Evolutionary conservation across 2,329 filamentous ascomycete species (phyloP).

Genomic region (Paecilomyces fulvus): DNA sequence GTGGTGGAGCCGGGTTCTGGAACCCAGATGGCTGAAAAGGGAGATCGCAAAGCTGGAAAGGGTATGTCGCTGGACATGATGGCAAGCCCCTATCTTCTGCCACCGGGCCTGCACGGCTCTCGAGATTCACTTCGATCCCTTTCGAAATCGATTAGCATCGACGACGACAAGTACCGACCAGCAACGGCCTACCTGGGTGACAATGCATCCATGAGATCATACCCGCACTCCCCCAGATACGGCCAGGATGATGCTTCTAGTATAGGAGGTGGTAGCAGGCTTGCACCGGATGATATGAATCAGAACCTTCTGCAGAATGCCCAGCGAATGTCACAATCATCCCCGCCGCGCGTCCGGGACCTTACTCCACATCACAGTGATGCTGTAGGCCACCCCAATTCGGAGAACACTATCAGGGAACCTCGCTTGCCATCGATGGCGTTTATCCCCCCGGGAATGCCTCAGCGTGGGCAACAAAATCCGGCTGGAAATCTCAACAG

Average conservation of each 20-base stretch:
- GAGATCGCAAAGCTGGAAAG: constrained; percentile 29
- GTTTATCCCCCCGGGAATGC: background rate
- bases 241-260: constrained; percentile 44
- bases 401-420: background rate
- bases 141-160: constrained; percentile 62
- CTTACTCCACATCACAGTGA: constrained; percentile 11
- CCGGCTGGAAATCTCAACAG: constrained; percentile 14
- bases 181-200: constrained; percentile 48
- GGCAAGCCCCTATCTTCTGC: constrained; percentile 80
- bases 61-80: constrained; percentile 56
- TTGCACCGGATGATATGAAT: constrained; percentile 39
- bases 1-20: constrained; percentile 30
- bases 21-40: constrained; percentile 44
- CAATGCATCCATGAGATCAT: constrained; percentile 29
- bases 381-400: background rate
- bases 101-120: constrained; percentile 68
- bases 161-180: constrained; percentile 77
- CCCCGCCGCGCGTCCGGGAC: constrained; percentile 28
- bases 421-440: background rate
- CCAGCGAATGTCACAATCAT: constrained; percentile 49
- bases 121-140: constrained; percentile 81
- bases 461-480: constrained; percentile 1
- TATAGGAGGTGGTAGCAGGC: constrained; percentile 43
- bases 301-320: constrained; percentile 49
- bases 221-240: constrained; percentile 23